Percentiles rank a stretch among this genome's conserved stretches.
phyloP scores from a whole-genome alignment of 1,284 basidiomycete species.

The Termitomyces sp. region DNA sequence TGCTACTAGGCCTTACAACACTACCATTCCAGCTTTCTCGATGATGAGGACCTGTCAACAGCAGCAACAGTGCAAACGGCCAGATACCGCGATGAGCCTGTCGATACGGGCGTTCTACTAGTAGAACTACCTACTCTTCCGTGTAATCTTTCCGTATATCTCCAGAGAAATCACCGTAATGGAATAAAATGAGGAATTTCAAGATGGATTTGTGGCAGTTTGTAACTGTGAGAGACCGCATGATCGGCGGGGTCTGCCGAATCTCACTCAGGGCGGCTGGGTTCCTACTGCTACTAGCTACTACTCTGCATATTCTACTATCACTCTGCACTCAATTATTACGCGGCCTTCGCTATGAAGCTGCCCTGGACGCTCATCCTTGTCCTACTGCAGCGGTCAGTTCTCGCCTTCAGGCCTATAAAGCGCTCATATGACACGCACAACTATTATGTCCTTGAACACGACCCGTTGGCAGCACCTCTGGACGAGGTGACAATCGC shows the following conservation, averaged over 20 bases:
- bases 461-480: conserved; percentile 52
- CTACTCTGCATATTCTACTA: background rate
- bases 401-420: conserved; percentile 29
- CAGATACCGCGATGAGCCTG: conserved; percentile 59
- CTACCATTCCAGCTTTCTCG: conserved; percentile 63
- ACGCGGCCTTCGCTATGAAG: conserved; percentile 27
- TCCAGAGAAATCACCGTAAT: background rate
- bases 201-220: background rate
- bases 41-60: conserved; percentile 52
- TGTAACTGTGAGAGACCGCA: no score
- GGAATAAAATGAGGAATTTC: background rate
- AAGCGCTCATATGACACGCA: conserved; percentile 72
- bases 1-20: no score
- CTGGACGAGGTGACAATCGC: conserved; percentile 64
- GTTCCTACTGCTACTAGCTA: background rate
- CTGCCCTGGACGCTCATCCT: conserved; percentile 31
- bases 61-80: conserved; percentile 30
- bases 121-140: background rate
- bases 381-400: conserved; percentile 27
- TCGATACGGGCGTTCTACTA: background rate
- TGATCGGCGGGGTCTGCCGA: conserved; percentile 9
- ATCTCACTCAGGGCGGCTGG: background rate
- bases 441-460: conserved; percentile 87
- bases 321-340: conserved; percentile 9
- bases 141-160: background rate